Evolutionary conservation across 2,329 filamentous ascomycete genomes (phyloP).

Genomic region (Seiridium unicorne): DNA sequence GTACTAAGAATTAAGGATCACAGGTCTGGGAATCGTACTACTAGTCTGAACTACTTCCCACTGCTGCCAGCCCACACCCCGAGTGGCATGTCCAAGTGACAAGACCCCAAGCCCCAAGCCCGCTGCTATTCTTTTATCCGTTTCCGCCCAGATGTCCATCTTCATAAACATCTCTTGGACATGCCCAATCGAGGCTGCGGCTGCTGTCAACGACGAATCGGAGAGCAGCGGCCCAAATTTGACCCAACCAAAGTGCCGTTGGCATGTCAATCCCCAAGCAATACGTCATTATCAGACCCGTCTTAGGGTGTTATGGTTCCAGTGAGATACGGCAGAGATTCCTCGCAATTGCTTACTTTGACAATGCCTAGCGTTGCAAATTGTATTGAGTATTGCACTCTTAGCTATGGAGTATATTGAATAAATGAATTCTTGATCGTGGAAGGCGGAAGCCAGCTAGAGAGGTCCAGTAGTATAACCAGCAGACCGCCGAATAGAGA

Average conservation of each 20-base stretch:
- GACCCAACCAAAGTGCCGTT: neutral
- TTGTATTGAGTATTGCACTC: neutral
- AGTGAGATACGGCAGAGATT: too few species aligned
- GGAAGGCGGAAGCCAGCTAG: too few species aligned
- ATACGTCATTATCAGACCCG: neutral
- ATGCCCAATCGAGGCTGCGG: slow-evolving; percentile 3
- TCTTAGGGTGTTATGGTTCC: neutral
- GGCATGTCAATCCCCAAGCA: neutral
- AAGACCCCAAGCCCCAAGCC: neutral
- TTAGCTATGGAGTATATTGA: neutral
- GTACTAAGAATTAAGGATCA: neutral
- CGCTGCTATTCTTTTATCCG: slow-evolving; percentile 1
- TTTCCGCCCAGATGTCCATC: slow-evolving; percentile 1
- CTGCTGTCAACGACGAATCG: slow-evolving; percentile 1
- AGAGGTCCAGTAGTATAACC: neutral
- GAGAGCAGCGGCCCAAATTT: neutral
- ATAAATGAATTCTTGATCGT: neutral
- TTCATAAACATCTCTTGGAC: slow-evolving; percentile 7
- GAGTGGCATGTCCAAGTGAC: neutral
- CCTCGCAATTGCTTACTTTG: too few species aligned
- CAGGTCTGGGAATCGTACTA: neutral
- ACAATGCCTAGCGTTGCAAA: neutral
- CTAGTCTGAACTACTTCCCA: neutral
- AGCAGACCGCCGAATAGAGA: neutral
- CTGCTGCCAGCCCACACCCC: neutral